A percentile compares a stretch with the other conserved stretches of the same genome.
These are phyloP conservation scores for Vanrija pseudolonga DNA, from an alignment of 1,284 basidiomycete species.

Conservation along the genomic window DNA sequence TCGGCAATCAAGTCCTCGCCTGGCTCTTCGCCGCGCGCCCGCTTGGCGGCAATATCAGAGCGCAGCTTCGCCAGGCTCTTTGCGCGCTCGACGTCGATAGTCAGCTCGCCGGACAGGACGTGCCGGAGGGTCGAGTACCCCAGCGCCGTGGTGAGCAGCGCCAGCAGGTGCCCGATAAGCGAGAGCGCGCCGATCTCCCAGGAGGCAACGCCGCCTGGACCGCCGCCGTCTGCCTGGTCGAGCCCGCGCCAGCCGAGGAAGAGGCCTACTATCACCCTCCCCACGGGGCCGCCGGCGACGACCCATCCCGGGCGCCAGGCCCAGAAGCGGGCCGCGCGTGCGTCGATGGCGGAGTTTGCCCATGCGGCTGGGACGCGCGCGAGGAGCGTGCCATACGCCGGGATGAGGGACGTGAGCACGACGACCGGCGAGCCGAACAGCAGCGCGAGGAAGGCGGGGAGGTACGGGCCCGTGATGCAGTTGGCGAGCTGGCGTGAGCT, in stretches of 20 bases:
- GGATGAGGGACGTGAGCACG: constrained; percentile 19
- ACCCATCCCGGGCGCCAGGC: constrained; percentile 33
- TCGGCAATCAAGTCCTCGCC: constrained; percentile 1
- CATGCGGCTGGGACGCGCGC: constrained; percentile 21
- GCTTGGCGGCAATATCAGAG: constrained; percentile 4
- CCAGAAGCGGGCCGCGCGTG: constrained; percentile 28
- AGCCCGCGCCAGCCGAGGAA: constrained; percentile 35
- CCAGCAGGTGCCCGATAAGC: constrained; percentile 24
- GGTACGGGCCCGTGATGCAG: constrained; percentile 39
- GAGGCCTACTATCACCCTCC: constrained; percentile 27
- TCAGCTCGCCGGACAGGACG: constrained; percentile 26
- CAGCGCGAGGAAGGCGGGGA: constrained; percentile 34
- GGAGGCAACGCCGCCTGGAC: background rate
- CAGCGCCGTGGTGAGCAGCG: constrained; percentile 25
- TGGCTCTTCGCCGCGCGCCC: constrained; percentile 1
- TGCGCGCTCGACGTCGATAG: constrained; percentile 32
- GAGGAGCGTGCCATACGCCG: constrained; percentile 16
- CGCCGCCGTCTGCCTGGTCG: constrained; percentile 21
- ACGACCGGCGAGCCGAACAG: constrained; percentile 27
- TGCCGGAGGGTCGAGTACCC: constrained; percentile 21
- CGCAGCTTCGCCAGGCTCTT: constrained; percentile 8
- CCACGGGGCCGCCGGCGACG: constrained; percentile 37
- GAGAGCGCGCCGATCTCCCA: constrained; percentile 25
- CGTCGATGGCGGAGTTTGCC: constrained; percentile 7
- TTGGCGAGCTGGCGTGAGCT: constrained; percentile 36